A percentile compares a stretch with the other conserved stretches of the same genome.
Evolutionary conservation across 495 filamentous ascomycete genomes (phyloP).

Genomic region (Aspergillus heteromorphus): DNA sequence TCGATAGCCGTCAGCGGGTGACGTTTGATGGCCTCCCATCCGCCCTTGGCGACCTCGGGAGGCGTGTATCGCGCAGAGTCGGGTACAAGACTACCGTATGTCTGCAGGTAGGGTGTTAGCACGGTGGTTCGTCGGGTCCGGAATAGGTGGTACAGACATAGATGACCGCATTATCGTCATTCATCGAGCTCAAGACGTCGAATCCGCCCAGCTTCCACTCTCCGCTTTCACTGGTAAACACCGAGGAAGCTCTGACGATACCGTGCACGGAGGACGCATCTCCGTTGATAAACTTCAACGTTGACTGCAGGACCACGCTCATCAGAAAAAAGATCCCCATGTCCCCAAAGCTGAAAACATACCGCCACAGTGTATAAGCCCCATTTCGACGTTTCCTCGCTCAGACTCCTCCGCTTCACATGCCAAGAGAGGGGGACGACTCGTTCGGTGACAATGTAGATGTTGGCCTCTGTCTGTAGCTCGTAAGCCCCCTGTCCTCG

Average conservation of each 20-base stretch:
- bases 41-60: slow-evolving; percentile 77
- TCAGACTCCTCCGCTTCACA: slow-evolving; percentile 75
- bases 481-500: neutral
- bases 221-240: slow-evolving; percentile 90
- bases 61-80: slow-evolving; percentile 76
- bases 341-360: slow-evolving; percentile 6
- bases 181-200: slow-evolving; percentile 88
- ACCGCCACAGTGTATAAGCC: slow-evolving; percentile 83
- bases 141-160: slow-evolving; percentile 53
- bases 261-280: slow-evolving; percentile 90
- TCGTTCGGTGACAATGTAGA: slow-evolving; percentile 93
- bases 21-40: slow-evolving; percentile 85
- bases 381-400: slow-evolving; percentile 91
- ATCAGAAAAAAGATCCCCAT: neutral
- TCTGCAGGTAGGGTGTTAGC: slow-evolving; percentile 41
- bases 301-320: slow-evolving; percentile 50
- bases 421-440: slow-evolving; percentile 81
- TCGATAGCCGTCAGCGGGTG: slow-evolving; percentile 77
- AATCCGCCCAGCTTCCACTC: slow-evolving; percentile 97
- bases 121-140: neutral
- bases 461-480: slow-evolving; percentile 77
- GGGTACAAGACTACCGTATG: slow-evolving; percentile 78
- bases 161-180: slow-evolving; percentile 88
- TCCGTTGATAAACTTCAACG: slow-evolving; percentile 90
- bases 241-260: slow-evolving; percentile 72